phyloP scores from a whole-genome alignment of 768 basidiomycete genomes.

The Coprinellus micaceus region DNA sequence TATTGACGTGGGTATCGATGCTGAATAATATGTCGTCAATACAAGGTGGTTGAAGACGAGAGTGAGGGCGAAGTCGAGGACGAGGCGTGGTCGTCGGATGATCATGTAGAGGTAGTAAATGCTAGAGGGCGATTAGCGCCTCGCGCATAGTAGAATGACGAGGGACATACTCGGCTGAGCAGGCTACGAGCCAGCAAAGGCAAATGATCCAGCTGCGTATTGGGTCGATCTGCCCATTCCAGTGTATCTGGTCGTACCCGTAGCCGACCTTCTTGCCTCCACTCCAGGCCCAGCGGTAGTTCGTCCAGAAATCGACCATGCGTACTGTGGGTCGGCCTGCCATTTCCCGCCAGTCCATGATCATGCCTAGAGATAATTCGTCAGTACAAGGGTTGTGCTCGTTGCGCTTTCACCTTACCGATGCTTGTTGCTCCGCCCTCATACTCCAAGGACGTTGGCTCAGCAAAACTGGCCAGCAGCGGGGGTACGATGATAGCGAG shows the following conservation, averaged over 20 bases:
- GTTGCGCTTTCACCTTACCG: conserved; percentile 46
- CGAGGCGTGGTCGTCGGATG: conserved; percentile 86
- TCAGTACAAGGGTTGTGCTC: too few relatives aligned
- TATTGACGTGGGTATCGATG: conserved; percentile 76
- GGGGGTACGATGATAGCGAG: conserved; percentile 81
- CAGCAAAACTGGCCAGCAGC: conserved; percentile 70
- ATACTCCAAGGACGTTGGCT: conserved; percentile 61
- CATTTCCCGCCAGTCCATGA: conserved; percentile 99
- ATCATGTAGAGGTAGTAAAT: conserved; percentile 84
- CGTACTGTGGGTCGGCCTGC: conserved; percentile 78
- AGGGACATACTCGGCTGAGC: conserved; percentile 74
- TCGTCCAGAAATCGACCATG: conserved; percentile 62
- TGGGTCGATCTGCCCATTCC: conserved; percentile 72
- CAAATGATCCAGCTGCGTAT: conserved; percentile 89
- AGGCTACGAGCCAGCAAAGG: conserved; percentile 79
- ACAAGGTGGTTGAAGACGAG: conserved; percentile 90
- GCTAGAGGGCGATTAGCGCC: conserved; percentile 19
- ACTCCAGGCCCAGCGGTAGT: conserved; percentile 74
- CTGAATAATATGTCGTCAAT: conserved; percentile 89
- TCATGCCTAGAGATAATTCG: conserved; percentile 52
- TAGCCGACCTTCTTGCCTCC: conserved; percentile 72
- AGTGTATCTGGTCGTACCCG: conserved; percentile 48
- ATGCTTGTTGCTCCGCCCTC: conserved; percentile 81
- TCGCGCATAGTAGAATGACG: conserved; percentile 1
- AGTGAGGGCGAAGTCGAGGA: conserved; percentile 92